These are phyloP conservation scores for Leptoxyphium fumago DNA, from an alignment of 2,329 filamentous ascomycete genomes.

Conservation along the genomic window DNA sequence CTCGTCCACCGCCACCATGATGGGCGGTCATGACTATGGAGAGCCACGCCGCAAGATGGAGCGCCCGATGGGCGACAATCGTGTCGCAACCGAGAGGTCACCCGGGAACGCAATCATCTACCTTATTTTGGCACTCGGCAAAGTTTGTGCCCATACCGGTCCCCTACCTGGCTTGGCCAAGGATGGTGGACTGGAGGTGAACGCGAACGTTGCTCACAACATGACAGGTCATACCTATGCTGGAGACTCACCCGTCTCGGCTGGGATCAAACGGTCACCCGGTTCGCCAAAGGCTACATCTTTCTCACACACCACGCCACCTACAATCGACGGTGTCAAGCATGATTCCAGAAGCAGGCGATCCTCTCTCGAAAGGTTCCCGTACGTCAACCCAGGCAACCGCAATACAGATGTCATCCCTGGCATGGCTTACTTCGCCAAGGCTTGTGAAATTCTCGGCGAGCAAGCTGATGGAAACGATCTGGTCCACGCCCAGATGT, in stretches of 20 bases:
- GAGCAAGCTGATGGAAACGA: slow-evolving; percentile 65
- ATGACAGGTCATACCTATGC: slow-evolving; percentile 9
- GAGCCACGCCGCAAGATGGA: slow-evolving; percentile 2
- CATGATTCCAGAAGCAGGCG: slow-evolving; percentile 16
- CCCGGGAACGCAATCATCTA: slow-evolving; percentile 71
- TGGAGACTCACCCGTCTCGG: slow-evolving; percentile 16
- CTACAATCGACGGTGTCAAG: slow-evolving; percentile 10
- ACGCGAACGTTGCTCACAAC: slow-evolving; percentile 22
- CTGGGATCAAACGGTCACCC: slow-evolving; percentile 23
- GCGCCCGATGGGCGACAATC: slow-evolving; percentile 5
- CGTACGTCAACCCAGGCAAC: slow-evolving; percentile 4
- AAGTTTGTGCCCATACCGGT: slow-evolving; percentile 49
- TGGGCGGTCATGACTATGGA: slow-evolving; percentile 10
- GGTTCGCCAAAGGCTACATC: slow-evolving; percentile 24
- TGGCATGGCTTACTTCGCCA: slow-evolving; percentile 77
- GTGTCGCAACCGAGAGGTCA: slow-evolving; percentile 38
- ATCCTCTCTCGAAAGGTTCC: slow-evolving; percentile 16
- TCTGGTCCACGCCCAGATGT: slow-evolving; percentile 70
- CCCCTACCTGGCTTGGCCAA: slow-evolving; percentile 42
- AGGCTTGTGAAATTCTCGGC: slow-evolving; percentile 74
- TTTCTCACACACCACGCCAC: slow-evolving; percentile 16
- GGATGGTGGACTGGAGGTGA: slow-evolving; percentile 26
- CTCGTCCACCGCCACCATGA: slow-evolving; percentile 12
- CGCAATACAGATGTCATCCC: slow-evolving; percentile 61
- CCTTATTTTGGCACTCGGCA: slow-evolving; percentile 71